Evolutionary conservation across 495 filamentous ascomycete species (phyloP), one percentile per base, ranked within the genome.

Genomic region (Tetracladium setigerum): DNA sequence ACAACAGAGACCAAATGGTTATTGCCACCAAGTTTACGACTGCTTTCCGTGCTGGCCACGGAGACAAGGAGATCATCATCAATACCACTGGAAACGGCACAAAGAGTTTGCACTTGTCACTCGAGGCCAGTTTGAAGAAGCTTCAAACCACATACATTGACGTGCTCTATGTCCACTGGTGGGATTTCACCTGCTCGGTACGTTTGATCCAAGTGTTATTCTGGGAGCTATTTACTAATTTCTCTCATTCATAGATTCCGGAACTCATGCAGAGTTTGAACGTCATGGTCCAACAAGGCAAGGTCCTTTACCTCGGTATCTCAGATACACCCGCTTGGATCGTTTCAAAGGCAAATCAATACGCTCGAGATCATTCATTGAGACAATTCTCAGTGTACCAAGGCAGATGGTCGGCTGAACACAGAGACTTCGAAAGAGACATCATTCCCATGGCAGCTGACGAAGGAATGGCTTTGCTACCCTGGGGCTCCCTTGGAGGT

Each of bases 181-280:
- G 82, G 81, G 82, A 87, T 52, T 68, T 54, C 37, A 63, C 63
- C 33, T 56, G 53, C 46, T 56, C 53, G 12, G 22, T 27, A 27
- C 22, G 13, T n/a, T 17, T n/a, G n/a, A n/a, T n/a, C n/a, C n/a
- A 34, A 9, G 22, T 27, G 22, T 27, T 27, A 41, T 19, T 41
- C 5, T 3, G 18, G n/a, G 14, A 76, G 73, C n/a, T 70, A 67
- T 11, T 27, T 27, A 7, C 22, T 27, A 27, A 27, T 27, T 27
- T 7, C 22, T 27, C 3, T 27, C 22, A 27, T 3, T 27, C 22
- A 27, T 27, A 27, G 22, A 81, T 87, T 47, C 74, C 77, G 14
- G 83, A 88, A 57, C 48, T 87, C 7, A 88, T 88, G 83, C 78
- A 82, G 30, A 67, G 69, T 0, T 72, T 88, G 10, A 78, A 87